Evolutionary conservation across 1,139 yeast species (phyloP), one percentile per base, ranked within the genome.

Genomic region (Komagataea norvegica): DNA sequence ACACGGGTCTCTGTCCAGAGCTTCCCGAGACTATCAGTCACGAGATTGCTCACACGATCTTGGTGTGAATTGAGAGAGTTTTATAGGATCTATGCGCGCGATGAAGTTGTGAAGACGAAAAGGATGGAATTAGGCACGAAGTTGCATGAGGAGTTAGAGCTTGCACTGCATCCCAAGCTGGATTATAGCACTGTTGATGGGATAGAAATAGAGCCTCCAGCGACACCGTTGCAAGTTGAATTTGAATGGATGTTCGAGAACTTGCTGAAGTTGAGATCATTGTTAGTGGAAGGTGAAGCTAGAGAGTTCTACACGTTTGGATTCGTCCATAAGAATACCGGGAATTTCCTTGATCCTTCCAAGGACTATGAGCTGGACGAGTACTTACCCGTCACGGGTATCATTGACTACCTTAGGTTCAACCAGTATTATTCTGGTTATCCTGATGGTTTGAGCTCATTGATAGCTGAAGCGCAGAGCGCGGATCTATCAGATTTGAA

Each of bases 281-380:
- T 37, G 11, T 25, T 37, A 7, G 23, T 30, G 6, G 34, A 33
- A 22, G 41, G 41, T 10, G 41, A 37, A 17, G 41, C 60, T 2
- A 62, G 88, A 44, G 89, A 82, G 52, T 54, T 81, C 5, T 56
- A 76, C 36, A 69, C 77, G 6, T 82, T 78, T 54, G 74, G 74
- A 3, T 74, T 69, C 45, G 46, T 77, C 15, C 61, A 72, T 47
- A 44, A 64, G 1, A 42, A 49, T 1, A 57, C 59, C 3, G 41
- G 46, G 6, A 53, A 29, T 6, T 9, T 45, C 7, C 37, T 71
- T 23, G 45, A 62, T 1, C 47, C 52, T 11, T 25, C 37, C 7
- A 10, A 32, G 37, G 40, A n/a, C 44, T 32, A n/a, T 10, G 14
- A 33, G 11, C 37, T 40, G 11, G 44, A 48, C 1, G 47, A 55